Base-by-base conservation (phyloP, 2,329 filamentous ascomycete genomes). In the Botrytis cinerea region DNA sequence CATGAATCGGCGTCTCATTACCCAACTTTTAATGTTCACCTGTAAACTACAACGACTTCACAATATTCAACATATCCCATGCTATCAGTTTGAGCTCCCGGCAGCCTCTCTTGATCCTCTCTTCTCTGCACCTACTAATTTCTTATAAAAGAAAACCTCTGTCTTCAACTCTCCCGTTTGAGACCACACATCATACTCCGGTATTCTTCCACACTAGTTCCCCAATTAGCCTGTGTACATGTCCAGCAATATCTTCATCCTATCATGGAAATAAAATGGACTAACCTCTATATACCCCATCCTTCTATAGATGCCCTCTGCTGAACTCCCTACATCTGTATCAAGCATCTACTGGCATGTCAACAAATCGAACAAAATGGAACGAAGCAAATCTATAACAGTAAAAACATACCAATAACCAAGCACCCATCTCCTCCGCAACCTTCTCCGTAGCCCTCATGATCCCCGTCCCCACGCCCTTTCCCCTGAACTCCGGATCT, bases 81-180 rank as follows among this genome's bases (percentile, higher is more conserved):
- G 20, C 22, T 35, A 28, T 28, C 51, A 28, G 14, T 54, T 28
- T 28, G 7, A 9, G 25, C 25, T 54, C 14, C 14, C n/a, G 18
- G 12, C 51, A 54, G 6, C n/a, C 6, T 18, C n/a, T 54, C n/a
- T 54, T 18, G 0, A 8, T 54, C 28, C 5, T 28, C 18, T 28
- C n/a, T 54, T 28, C 28, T 35, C 16, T 16, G 7, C 16, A 8
- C 28, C 54, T 35, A 35, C 7, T 22, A 91, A 81, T 73, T 88
- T 84, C 81, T 90, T 90, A 80, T 89, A 91, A 77, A 89, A 88
- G 76, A 89, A 88, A 0, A 85, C 84, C 70, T 85, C 86, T 75
- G 59, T 86, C 85, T 75, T 84, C 85, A 72, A 87, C 80, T 83
- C 84, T 40, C 86, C 84, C 67, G 75, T 76, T 18, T 83, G 82